Percentiles rank a stretch among this genome's conserved stretches.
Conservation (phyloP, 805 yeast genomes). For the Candida andamanensis region DNA sequence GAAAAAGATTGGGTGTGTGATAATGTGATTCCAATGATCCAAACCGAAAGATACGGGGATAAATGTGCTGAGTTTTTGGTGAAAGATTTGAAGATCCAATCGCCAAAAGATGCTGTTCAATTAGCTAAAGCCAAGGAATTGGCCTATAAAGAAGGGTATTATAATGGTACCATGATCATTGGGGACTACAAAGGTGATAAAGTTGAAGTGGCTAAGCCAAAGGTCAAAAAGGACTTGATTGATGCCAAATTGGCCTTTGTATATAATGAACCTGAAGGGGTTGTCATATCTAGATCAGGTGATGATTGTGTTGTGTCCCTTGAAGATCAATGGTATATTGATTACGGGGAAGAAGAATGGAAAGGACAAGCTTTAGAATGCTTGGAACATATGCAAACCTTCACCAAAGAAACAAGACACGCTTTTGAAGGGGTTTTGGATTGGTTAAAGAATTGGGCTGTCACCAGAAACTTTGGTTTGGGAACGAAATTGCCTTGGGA, state of each 20-base stretch:
- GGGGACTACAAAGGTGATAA: slow-evolving; percentile 86
- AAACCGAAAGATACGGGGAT: slow-evolving; percentile 84
- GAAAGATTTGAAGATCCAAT: slow-evolving; percentile 82
- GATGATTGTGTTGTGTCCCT: slow-evolving; percentile 94
- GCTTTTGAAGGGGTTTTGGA: slow-evolving; percentile 92
- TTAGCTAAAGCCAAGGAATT: slow-evolving; percentile 89
- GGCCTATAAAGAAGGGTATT: slow-evolving; percentile 95
- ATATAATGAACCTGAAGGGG: slow-evolving; percentile 91
- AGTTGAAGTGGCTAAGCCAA: slow-evolving; percentile 87
- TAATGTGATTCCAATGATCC: slow-evolving; percentile 69
- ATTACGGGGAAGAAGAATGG: slow-evolving; percentile 95
- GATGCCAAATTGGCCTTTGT: slow-evolving; percentile 76
- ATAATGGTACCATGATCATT: slow-evolving; percentile 74
- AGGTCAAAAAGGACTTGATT: slow-evolving; percentile 77
- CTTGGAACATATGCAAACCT: slow-evolving; percentile 70
- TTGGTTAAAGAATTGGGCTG: slow-evolving; percentile 98
- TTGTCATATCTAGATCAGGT: slow-evolving; percentile 90
- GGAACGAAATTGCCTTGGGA: slow-evolving; percentile 98
- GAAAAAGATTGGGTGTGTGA: slow-evolving; percentile 79
- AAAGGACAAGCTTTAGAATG: slow-evolving; percentile 75
- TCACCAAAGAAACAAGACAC: slow-evolving; percentile 75
- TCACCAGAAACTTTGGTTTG: slow-evolving; percentile 91
- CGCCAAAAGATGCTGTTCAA: slow-evolving; percentile 86
- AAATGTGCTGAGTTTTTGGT: slow-evolving; percentile 79
- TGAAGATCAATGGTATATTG: slow-evolving; percentile 98